These are phyloP conservation scores for Botryosphaeria dothidea DNA, from an alignment of 2,329 filamentous ascomycete species.

Conservation along the genomic window DNA sequence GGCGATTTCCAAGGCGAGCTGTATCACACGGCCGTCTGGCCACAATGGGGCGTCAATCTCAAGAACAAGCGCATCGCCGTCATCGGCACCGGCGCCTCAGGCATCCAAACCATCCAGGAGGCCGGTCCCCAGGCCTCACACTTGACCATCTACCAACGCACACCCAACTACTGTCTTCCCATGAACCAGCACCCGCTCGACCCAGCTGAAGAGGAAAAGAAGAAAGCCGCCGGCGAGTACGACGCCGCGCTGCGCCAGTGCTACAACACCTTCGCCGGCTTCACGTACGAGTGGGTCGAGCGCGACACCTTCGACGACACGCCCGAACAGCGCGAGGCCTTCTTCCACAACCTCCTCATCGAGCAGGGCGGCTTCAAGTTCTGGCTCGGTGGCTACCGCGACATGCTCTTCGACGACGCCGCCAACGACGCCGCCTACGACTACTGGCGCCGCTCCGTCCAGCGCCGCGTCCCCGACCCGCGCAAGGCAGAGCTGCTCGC, in stretches of 20 bases:
- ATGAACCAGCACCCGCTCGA: constrained; percentile 27
- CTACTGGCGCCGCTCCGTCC: constrained; percentile 32
- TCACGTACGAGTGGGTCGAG: constrained; percentile 21
- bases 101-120: constrained; percentile 25
- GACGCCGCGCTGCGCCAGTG: constrained; percentile 28
- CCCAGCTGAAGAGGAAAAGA: constrained; percentile 25
- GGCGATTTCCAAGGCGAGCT: constrained; percentile 10
- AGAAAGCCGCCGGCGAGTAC: not conserved
- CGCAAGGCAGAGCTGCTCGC: constrained; percentile 54
- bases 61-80: constrained; percentile 13
- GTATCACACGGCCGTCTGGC: constrained; percentile 5
- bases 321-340: constrained; percentile 23
- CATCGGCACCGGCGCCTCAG: constrained; percentile 15
- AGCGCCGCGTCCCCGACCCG: constrained; percentile 38
- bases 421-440: constrained; percentile 22
- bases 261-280: constrained; percentile 27
- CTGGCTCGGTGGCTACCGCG: constrained; percentile 27
- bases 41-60: constrained; percentile 6
- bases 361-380: constrained; percentile 42
- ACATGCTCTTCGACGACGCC: constrained; percentile 28
- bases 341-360: constrained; percentile 29
- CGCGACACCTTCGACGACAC: constrained; percentile 23
- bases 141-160: constrained; percentile 8
- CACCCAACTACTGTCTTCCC: constrained; percentile 29
- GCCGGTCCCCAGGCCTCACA: not conserved